Conservation (phyloP, 768 basidiomycete species). For the Calocybe indica region DNA sequence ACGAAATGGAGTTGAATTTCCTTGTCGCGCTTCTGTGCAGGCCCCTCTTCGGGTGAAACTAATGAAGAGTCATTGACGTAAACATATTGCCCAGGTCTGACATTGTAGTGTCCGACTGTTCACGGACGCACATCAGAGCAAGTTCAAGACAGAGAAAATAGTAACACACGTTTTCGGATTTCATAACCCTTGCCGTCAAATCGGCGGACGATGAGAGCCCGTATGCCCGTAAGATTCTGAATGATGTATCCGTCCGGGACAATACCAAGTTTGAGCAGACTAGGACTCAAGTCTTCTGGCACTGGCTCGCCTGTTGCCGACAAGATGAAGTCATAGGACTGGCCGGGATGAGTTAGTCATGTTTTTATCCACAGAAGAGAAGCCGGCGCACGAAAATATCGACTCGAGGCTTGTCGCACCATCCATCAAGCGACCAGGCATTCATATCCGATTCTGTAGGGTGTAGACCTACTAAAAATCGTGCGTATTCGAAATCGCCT, state of each 20-base stretch:
- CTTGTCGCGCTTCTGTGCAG: slow-evolving; percentile 16
- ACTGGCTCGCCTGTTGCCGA: slow-evolving; percentile 49
- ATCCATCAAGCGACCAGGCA: slow-evolving; percentile 65
- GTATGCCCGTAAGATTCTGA: slow-evolving; percentile 72
- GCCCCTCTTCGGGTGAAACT: slow-evolving; percentile 24
- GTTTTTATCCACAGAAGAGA: neutral
- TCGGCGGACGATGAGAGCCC: slow-evolving; percentile 71
- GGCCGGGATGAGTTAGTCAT: slow-evolving; percentile 5
- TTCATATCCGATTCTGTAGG: slow-evolving; percentile 44
- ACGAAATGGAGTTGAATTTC: slow-evolving; percentile 59
- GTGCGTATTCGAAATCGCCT: slow-evolving; percentile 75
- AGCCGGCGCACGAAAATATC: slow-evolving; percentile 57
- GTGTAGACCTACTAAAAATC: slow-evolving; percentile 55
- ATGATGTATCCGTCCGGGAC: slow-evolving; percentile 69
- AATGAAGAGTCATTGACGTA: slow-evolving; percentile 67
- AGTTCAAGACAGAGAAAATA: neutral
- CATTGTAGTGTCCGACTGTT: slow-evolving; percentile 75
- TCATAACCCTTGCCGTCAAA: slow-evolving; percentile 85
- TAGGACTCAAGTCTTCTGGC: slow-evolving; percentile 67
- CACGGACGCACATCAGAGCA: neutral
- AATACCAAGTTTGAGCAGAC: slow-evolving; percentile 53
- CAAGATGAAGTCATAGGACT: slow-evolving; percentile 84
- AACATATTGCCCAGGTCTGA: slow-evolving; percentile 76
- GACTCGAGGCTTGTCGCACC: slow-evolving; percentile 66
- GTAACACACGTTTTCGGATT: slow-evolving; percentile 65